A percentile compares a stretch with the other conserved stretches of the same genome.
These are phyloP conservation scores for Diaporthe vaccinii DNA, from an alignment of 2,329 filamentous ascomycete species.

Conservation along the genomic window DNA sequence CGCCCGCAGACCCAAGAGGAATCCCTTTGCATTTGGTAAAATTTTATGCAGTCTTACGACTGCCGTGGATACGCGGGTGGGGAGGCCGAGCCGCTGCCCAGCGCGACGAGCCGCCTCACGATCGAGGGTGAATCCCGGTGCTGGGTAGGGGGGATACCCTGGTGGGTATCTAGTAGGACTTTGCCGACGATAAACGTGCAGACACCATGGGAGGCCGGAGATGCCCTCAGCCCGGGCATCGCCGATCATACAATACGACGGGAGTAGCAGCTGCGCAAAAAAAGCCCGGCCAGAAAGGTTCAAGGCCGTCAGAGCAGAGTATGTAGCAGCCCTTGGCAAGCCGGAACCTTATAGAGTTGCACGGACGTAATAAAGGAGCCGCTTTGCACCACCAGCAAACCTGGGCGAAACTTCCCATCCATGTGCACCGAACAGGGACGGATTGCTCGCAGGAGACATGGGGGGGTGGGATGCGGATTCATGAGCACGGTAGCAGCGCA, in stretches of 20 bases:
- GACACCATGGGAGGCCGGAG: background rate
- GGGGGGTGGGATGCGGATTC: background rate
- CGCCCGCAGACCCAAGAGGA: background rate
- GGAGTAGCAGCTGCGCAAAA: background rate
- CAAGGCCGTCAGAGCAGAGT: background rate
- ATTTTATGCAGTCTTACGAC: background rate
- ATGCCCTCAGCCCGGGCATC: background rate
- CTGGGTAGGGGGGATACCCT: background rate
- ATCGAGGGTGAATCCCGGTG: background rate
- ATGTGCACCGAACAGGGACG: background rate
- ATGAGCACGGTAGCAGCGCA: background rate
- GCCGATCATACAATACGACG: background rate
- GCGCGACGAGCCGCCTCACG: background rate
- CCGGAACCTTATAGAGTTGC: background rate
- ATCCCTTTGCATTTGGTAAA: background rate
- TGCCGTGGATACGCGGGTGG: constrained; percentile 5
- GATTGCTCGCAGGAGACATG: constrained; percentile 1
- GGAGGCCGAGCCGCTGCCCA: background rate
- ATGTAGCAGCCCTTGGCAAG: background rate
- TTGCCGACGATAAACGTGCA: background rate
- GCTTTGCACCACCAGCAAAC: background rate
- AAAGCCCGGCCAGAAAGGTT: background rate
- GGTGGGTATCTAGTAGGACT: no score
- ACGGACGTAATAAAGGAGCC: background rate
- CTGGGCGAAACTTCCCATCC: background rate